Evolutionary conservation across 345 rosid species (phyloP).

Genomic region (Hibiscus trionum): DNA sequence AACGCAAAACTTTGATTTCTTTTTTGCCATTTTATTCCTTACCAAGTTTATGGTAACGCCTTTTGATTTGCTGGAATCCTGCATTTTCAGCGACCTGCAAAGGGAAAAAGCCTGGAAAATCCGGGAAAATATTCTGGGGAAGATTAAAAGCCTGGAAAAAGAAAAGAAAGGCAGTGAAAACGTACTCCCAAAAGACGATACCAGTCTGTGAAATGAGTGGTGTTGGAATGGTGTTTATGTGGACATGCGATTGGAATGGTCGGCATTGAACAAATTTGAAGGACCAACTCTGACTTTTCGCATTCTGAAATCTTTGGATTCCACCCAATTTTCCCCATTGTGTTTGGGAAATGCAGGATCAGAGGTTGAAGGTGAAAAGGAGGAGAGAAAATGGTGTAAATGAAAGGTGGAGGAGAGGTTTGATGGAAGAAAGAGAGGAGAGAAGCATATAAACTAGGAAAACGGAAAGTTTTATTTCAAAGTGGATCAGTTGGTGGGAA

Average conservation of each 20-base stretch:
- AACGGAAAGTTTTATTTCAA: too few species aligned
- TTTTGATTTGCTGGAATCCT: slow-evolving; percentile 45
- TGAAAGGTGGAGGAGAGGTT: too few species aligned
- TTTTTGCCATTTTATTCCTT: slow-evolving; percentile 1
- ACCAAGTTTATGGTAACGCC: slow-evolving; percentile 75
- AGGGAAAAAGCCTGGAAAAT: neutral
- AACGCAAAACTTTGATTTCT: neutral
- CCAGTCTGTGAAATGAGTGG: slow-evolving; percentile 68
- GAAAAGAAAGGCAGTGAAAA: neutral
- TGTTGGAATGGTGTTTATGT: slow-evolving; percentile 4
- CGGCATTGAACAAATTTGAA: too few species aligned
- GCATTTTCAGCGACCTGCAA: slow-evolving; percentile 70
- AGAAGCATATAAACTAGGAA: too few species aligned
- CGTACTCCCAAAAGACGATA: slow-evolving; percentile 79
- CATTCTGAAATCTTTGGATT: too few species aligned
- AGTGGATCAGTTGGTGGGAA: too few species aligned
- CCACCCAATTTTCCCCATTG: too few species aligned
- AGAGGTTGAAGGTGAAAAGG: too few species aligned
- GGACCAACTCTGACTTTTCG: too few species aligned
- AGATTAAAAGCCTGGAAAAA: neutral
- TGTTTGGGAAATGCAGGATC: neutral
- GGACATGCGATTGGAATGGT: too few species aligned
- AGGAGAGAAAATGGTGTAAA: too few species aligned
- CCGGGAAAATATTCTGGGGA: neutral
- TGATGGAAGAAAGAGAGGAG: too few species aligned